These are phyloP conservation scores for Usnea hakonensis DNA, from an alignment of 495 filamentous ascomycete genomes.

Conservation along the genomic window DNA sequence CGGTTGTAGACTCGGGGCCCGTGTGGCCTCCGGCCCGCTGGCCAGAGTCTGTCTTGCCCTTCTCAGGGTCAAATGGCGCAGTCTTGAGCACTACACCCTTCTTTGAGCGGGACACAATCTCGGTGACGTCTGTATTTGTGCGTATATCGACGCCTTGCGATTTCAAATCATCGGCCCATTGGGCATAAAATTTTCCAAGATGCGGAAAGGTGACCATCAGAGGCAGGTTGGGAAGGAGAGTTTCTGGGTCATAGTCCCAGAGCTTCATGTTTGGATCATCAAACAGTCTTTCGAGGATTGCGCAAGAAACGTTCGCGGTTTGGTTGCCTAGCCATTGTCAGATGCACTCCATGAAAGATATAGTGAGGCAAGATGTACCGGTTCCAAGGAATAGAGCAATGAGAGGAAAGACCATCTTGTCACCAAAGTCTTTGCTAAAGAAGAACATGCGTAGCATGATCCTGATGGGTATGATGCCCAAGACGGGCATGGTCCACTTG, in stretches of 20 bases:
- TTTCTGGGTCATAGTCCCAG: constrained; percentile 67
- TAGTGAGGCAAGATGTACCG: constrained; percentile 29
- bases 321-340: constrained; percentile 46
- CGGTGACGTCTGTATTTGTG: constrained; percentile 52
- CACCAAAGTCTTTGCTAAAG: constrained; percentile 67
- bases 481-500: constrained; percentile 59
- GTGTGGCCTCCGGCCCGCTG: constrained; percentile 30
- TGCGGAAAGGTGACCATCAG: constrained; percentile 78
- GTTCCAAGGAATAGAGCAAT: constrained; percentile 74
- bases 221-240: constrained; percentile 59
- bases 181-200: constrained; percentile 59
- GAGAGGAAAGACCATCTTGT: constrained; percentile 65
- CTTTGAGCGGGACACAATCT: constrained; percentile 49
- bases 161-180: constrained; percentile 56
- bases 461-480: constrained; percentile 68
- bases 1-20: constrained; percentile 32
- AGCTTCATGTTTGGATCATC: constrained; percentile 66
- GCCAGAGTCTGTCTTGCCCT: constrained; percentile 21
- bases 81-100: constrained; percentile 49
- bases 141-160: constrained; percentile 57
- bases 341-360: not conserved
- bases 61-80: constrained; percentile 31
- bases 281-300: constrained; percentile 69
- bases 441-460: constrained; percentile 59
- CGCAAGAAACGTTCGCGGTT: constrained; percentile 65